A percentile compares a stretch with the other conserved stretches of the same genome.
Conservation (phyloP, 345 rosid species). For the Acer saccharum region DNA sequence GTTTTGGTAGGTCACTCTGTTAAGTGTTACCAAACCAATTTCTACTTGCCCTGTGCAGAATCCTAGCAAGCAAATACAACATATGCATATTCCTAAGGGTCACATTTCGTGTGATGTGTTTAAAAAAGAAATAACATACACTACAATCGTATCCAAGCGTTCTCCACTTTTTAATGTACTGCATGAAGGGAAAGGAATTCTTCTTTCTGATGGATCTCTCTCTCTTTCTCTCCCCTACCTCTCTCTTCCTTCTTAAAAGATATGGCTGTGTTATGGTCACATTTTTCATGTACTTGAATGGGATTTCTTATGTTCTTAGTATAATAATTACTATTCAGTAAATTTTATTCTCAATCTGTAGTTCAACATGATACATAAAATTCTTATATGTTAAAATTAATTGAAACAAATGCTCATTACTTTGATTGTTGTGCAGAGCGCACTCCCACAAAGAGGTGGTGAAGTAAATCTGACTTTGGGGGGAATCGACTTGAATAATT, state of each 20-base stretch:
- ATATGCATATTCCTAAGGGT: background rate
- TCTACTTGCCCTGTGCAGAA: background rate
- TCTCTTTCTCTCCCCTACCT: background rate
- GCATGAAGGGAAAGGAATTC: background rate
- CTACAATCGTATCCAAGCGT: background rate
- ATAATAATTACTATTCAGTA: background rate
- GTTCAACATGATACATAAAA: background rate
- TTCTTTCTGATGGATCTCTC: background rate
- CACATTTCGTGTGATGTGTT: too few relatives aligned
- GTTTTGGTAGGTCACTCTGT: background rate
- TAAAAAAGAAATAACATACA: slow-evolving; percentile 4
- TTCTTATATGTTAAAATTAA: background rate
- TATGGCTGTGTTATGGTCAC: background rate
- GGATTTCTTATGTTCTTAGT: background rate
- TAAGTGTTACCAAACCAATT: background rate
- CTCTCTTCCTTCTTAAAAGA: background rate
- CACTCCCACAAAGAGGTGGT: slow-evolving; percentile 89
- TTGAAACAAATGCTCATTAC: slow-evolving; percentile 16
- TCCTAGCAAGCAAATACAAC: background rate
- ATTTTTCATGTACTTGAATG: background rate
- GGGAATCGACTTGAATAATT: slow-evolving; percentile 95
- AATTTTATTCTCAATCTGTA: background rate
- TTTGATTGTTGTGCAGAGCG: slow-evolving; percentile 56
- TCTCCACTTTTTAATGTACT: background rate
- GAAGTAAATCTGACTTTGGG: slow-evolving; percentile 95